A percentile compares a stretch with the other conserved stretches of the same genome.
These are phyloP conservation scores for Cladosporium phlei DNA, from an alignment of 2,329 filamentous ascomycete species.

Conservation along the genomic window DNA sequence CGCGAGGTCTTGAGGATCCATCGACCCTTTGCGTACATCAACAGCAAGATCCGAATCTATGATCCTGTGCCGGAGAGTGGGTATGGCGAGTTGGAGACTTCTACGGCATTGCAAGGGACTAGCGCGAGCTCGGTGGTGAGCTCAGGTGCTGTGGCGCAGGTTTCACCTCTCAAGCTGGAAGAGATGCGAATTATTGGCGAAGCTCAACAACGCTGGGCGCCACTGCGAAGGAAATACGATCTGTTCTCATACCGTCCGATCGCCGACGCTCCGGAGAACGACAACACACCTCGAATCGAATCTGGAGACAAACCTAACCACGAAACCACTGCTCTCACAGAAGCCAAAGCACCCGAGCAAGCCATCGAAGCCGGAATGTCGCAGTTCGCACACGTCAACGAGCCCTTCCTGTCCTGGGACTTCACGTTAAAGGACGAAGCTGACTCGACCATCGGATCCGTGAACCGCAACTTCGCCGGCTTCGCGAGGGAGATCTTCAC, in stretches of 20 bases:
- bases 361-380: slow-evolving; percentile 44
- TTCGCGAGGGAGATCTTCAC: slow-evolving; percentile 62
- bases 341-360: slow-evolving; percentile 38
- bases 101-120: slow-evolving; percentile 42
- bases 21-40: slow-evolving; percentile 61
- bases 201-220: slow-evolving; percentile 61
- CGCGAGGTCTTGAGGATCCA: slow-evolving; percentile 59
- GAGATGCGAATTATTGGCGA: slow-evolving; percentile 61
- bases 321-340: slow-evolving; percentile 45
- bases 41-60: slow-evolving; percentile 54
- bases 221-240: slow-evolving; percentile 59
- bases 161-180: slow-evolving; percentile 50
- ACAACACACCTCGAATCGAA: slow-evolving; percentile 25
- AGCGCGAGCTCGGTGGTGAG: slow-evolving; percentile 40
- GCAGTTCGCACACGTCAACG: slow-evolving; percentile 60
- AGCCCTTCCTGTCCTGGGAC: slow-evolving; percentile 61
- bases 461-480: slow-evolving; percentile 60
- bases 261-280: slow-evolving; percentile 26
- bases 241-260: slow-evolving; percentile 53
- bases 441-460: slow-evolving; percentile 51
- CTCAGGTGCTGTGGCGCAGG: slow-evolving; percentile 42
- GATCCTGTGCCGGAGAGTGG: slow-evolving; percentile 44
- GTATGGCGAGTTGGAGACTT: slow-evolving; percentile 27
- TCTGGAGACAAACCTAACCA: slow-evolving; percentile 38
- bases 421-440: slow-evolving; percentile 54